Evolutionary conservation across 768 basidiomycete species (phyloP).

Genomic region (Pilatotrama ljubarskyi): DNA sequence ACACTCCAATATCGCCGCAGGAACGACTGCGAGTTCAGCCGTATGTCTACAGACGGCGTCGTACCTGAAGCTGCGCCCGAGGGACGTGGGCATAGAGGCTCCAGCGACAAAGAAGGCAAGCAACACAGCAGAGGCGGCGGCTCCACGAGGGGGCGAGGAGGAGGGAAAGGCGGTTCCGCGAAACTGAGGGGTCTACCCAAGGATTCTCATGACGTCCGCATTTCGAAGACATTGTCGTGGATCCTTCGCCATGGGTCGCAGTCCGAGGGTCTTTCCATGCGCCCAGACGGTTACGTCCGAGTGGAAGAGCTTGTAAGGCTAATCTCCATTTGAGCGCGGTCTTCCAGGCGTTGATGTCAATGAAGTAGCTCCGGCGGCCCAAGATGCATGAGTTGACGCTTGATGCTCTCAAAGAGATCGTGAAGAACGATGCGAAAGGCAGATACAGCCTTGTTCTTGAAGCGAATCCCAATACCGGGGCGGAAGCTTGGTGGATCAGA

Average conservation of each 20-base stretch:
- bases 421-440: slow-evolving; percentile 64
- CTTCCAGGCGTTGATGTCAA: slow-evolving; percentile 3
- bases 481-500: slow-evolving; percentile 77
- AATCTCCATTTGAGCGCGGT: not conserved
- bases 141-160: not conserved
- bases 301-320: slow-evolving; percentile 81
- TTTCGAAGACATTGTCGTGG: slow-evolving; percentile 89
- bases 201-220: slow-evolving; percentile 66
- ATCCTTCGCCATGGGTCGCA: slow-evolving; percentile 89
- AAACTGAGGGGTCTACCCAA: slow-evolving; percentile 58
- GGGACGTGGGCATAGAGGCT: no score
- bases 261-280: slow-evolving; percentile 71
- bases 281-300: slow-evolving; percentile 82
- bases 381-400: slow-evolving; percentile 65
- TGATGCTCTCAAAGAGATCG: slow-evolving; percentile 56
- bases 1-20: no score
- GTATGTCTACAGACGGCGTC: not conserved
- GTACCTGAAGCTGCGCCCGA: no score
- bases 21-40: no score
- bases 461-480: slow-evolving; percentile 33
- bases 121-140: not conserved
- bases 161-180: slow-evolving; percentile 23
- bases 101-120: not conserved
- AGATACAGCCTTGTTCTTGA: slow-evolving; percentile 63
- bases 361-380: slow-evolving; percentile 62